These are phyloP conservation scores for Smittium culicis DNA, from an alignment of 371 early-diverging fungal species.

Conservation along the genomic window DNA sequence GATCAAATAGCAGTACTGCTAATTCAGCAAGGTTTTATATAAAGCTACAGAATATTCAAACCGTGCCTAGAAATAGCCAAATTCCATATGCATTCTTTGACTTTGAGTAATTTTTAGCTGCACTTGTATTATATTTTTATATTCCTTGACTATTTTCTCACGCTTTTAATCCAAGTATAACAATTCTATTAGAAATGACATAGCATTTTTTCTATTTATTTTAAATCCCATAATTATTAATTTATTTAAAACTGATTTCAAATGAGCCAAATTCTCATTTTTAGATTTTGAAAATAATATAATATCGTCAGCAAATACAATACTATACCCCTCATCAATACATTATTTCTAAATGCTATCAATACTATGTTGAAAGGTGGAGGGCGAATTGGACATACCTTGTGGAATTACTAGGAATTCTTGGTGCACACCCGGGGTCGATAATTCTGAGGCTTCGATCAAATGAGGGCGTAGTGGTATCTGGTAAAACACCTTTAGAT, in stretches of 20 bases:
- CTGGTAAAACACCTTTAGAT: neutral
- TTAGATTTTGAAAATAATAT: neutral
- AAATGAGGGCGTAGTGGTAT: neutral
- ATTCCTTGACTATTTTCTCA: neutral
- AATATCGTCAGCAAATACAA: neutral
- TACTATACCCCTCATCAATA: neutral
- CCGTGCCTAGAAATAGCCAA: neutral
- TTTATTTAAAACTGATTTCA: neutral
- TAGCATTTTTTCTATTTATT: neutral
- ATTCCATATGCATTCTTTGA: neutral
- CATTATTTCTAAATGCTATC: neutral
- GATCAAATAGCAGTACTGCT: neutral
- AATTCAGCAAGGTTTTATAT: neutral
- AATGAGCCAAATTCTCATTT: neutral
- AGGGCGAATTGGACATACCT: neutral
- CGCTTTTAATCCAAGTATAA: neutral
- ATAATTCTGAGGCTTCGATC: neutral
- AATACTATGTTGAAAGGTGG: neutral
- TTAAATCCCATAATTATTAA: neutral
- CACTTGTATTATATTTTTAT: neutral
- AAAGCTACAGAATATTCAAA: neutral
- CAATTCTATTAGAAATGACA: neutral
- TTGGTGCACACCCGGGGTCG: neutral
- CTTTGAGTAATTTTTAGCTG: neutral
- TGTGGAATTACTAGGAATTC: neutral